These are phyloP conservation scores for Mycotypha africana DNA, from an alignment of 371 early-diverging fungal species.

Conservation along the genomic window DNA sequence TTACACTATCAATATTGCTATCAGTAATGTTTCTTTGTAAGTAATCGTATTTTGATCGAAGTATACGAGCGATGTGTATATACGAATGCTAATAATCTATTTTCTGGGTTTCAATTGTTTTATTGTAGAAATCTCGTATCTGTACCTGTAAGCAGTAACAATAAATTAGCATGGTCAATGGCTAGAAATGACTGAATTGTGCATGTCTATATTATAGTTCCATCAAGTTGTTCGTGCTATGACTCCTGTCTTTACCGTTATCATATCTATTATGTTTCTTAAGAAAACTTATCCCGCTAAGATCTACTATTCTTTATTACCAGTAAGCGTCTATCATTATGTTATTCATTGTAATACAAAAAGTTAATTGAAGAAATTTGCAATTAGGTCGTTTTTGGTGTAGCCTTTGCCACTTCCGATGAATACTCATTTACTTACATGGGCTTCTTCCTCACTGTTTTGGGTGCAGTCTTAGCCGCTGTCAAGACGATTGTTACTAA, in stretches of 20 bases:
- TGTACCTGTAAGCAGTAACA: constrained; percentile 44
- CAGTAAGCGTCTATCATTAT: too few species aligned
- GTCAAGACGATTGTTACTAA: constrained; percentile 85
- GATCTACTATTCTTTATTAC: constrained; percentile 60
- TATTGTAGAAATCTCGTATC: constrained; percentile 40
- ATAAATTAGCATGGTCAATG: neutral
- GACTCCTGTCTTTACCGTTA: constrained; percentile 78
- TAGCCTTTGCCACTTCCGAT: constrained; percentile 78
- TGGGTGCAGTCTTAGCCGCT: constrained; percentile 80
- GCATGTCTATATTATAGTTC: constrained; percentile 35
- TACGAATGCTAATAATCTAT: too few species aligned
- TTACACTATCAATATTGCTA: constrained; percentile 88
- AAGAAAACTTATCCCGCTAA: constrained; percentile 51
- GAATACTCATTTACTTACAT: constrained; percentile 73
- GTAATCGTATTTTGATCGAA: constrained; percentile 14
- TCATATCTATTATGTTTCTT: constrained; percentile 56
- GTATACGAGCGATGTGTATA: neutral
- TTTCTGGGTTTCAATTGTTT: too few species aligned
- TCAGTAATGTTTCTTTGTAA: constrained; percentile 81
- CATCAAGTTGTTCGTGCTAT: constrained; percentile 89
- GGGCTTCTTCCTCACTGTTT: constrained; percentile 76
- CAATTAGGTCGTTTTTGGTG: constrained; percentile 71
- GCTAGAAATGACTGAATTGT: too few species aligned
- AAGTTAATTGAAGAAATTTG: too few species aligned
- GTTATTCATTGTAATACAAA: too few species aligned